A percentile compares a stretch with the other conserved stretches of the same genome.
Conservation (phyloP, 2,329 filamentous ascomycete genomes). For the Leptosphaerulina australis region DNA sequence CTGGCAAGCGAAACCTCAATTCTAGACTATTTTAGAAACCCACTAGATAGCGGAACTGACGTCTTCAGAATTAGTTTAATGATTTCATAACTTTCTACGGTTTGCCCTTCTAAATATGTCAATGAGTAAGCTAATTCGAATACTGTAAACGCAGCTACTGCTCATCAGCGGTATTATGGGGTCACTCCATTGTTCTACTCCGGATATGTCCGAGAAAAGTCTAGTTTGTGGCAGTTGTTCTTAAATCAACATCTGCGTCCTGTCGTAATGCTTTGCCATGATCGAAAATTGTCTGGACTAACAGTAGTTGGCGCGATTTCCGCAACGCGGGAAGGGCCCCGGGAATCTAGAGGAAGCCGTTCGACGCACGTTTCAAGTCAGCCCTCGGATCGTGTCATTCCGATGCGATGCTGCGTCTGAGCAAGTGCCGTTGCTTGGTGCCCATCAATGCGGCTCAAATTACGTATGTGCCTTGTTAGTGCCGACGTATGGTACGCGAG, state of each 20-base stretch:
- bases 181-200: not conserved
- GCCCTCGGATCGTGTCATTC: not conserved
- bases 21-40: no score
- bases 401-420: not conserved
- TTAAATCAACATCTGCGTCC: not conserved
- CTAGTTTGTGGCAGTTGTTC: not conserved
- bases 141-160: not conserved
- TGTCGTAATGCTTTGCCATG: conserved; percentile 8
- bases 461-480: not conserved
- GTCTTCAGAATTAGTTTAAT: no score
- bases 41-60: no score
- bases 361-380: not conserved
- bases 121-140: not conserved
- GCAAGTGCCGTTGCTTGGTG: conserved; percentile 2
- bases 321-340: not conserved
- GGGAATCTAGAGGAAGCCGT: not conserved
- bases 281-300: not conserved
- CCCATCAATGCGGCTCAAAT: conserved; percentile 8
- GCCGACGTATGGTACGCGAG: not conserved
- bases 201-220: not conserved
- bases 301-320: not conserved
- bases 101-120: no score
- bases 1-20: no score
- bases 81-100: no score
- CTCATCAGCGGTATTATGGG: not conserved